Percentiles rank a stretch among this genome's conserved stretches.
Conservation (phyloP, 2,329 filamentous ascomycete genomes). For the Scedosporium minutisporum region DNA sequence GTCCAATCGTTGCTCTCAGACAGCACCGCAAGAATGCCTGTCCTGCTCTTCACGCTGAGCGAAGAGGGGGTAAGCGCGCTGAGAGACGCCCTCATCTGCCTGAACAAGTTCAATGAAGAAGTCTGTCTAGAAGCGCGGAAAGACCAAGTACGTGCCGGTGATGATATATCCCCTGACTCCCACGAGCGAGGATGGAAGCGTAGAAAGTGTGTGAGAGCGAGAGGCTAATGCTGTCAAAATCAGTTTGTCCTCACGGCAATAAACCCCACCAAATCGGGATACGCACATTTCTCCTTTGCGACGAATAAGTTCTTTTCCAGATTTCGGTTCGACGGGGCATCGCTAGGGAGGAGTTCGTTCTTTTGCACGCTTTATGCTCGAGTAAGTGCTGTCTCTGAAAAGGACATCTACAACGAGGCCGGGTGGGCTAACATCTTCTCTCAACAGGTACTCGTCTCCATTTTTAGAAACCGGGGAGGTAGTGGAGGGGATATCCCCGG, state of each 20-base stretch:
- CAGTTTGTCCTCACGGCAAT: constrained; percentile 66
- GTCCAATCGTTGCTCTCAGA: too few species aligned
- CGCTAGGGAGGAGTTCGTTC: constrained; percentile 49
- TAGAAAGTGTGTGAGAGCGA: not conserved
- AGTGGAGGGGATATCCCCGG: constrained; percentile 42
- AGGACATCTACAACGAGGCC: not conserved
- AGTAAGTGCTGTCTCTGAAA: not conserved
- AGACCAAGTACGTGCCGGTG: constrained; percentile 43
- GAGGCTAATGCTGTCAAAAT: not conserved
- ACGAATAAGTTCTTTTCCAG: constrained; percentile 61
- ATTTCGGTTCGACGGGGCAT: constrained; percentile 54
- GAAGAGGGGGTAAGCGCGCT: constrained; percentile 62
- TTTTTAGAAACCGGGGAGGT: constrained; percentile 58
- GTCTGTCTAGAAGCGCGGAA: constrained; percentile 64
- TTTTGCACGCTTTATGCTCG: constrained; percentile 59
- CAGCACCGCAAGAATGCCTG: constrained; percentile 33
- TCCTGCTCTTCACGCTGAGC: constrained; percentile 64
- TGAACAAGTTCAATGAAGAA: constrained; percentile 71
- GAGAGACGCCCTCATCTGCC: constrained; percentile 63
- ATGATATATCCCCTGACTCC: too few species aligned
- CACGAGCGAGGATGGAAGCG: too few species aligned
- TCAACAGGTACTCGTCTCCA: constrained; percentile 53
- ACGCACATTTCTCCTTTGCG: constrained; percentile 61
- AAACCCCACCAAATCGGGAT: constrained; percentile 73
- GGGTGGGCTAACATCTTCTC: not conserved